Conservation (phyloP, 345 rosid species). For the Eutrema heterophyllum region DNA sequence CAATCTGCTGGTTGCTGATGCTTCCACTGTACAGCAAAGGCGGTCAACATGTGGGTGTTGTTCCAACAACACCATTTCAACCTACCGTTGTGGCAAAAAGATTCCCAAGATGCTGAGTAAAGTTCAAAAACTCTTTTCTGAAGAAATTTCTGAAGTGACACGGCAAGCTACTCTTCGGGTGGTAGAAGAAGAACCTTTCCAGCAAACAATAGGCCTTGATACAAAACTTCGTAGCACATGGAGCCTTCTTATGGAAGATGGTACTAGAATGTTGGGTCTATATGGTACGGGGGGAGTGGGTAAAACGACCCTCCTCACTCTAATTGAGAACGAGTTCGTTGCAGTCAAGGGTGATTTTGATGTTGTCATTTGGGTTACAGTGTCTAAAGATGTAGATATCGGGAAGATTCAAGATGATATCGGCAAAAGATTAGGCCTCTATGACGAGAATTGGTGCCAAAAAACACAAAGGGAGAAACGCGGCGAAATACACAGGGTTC, state of each 20-base stretch:
- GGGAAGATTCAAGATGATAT: constrained; percentile 8
- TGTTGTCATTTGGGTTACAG: constrained; percentile 1
- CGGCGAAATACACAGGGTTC: neutral
- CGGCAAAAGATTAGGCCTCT: neutral
- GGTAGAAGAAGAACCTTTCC: neutral
- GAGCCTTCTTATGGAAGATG: neutral
- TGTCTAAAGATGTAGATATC: neutral
- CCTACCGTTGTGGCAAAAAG: neutral
- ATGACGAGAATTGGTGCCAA: neutral
- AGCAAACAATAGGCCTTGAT: neutral
- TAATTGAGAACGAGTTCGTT: neutral
- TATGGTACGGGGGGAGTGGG: constrained; percentile 15
- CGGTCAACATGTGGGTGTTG: neutral
- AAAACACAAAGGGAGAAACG: neutral
- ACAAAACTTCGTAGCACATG: neutral
- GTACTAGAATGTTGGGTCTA: neutral
- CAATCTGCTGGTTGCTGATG: neutral
- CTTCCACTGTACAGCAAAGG: neutral
- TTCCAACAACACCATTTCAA: neutral
- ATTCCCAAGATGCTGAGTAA: neutral
- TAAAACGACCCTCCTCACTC: constrained; percentile 4
- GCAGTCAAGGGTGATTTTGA: neutral
- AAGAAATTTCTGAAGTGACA: neutral
- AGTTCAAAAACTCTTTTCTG: neutral
- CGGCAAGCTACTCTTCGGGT: neutral